Evolutionary conservation across 2,329 filamentous ascomycete species (phyloP).

Genomic region (Neopestalotiopsis rosae): DNA sequence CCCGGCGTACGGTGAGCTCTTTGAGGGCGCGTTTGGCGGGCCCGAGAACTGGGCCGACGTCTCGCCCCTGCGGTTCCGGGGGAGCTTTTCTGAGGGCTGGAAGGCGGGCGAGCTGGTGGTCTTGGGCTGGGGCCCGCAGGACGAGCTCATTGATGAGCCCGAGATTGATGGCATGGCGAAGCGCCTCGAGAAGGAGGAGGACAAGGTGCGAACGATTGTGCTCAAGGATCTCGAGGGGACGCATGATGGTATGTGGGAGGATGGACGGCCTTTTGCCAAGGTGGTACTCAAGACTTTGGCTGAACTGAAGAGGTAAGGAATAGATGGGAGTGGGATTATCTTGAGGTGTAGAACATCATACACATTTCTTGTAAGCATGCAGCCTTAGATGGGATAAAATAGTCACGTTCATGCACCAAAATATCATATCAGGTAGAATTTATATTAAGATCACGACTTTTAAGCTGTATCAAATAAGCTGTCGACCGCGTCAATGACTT

Average conservation of each 20-base stretch:
- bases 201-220: constrained; percentile 36
- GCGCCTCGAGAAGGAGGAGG: constrained; percentile 47
- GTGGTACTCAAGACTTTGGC: neutral
- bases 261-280: constrained; percentile 10
- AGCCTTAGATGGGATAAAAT: too few relatives aligned
- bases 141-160: constrained; percentile 57
- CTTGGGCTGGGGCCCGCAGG: constrained; percentile 52
- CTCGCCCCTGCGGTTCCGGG: constrained; percentile 56
- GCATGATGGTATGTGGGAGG: constrained; percentile 17
- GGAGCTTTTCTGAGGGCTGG: constrained; percentile 48
- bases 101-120: constrained; percentile 33
- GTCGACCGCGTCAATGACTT: too few relatives aligned
- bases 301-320: neutral
- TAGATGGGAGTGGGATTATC: neutral
- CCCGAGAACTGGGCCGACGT: constrained; percentile 55
- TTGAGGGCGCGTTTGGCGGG: constrained; percentile 67
- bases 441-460: too few relatives aligned
- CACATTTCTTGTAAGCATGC: too few relatives aligned
- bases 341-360: too few relatives aligned
- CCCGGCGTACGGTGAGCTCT: constrained; percentile 60
- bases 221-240: constrained; percentile 13
- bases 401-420: too few relatives aligned
- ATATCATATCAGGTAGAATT: too few relatives aligned
- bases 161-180: constrained; percentile 64
- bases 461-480: too few relatives aligned